Conservation (phyloP, 2,329 filamentous ascomycete genomes). For the Fusarium equiseti region DNA sequence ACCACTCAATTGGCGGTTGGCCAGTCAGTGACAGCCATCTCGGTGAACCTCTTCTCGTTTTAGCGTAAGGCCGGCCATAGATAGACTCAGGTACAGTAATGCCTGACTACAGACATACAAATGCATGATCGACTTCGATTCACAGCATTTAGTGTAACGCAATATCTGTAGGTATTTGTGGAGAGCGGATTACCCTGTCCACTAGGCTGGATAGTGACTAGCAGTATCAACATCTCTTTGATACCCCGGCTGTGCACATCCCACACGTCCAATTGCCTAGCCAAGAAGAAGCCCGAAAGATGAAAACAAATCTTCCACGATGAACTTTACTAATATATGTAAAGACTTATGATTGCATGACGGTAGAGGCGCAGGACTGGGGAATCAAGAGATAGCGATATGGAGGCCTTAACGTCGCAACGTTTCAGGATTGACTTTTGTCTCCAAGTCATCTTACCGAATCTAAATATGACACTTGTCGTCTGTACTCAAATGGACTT, state of each 20-base stretch:
- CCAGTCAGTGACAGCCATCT: slow-evolving; percentile 32
- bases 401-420: neutral
- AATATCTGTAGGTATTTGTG: neutral
- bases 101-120: neutral
- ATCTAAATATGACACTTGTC: too few species aligned
- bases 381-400: neutral
- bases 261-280: neutral
- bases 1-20: slow-evolving; percentile 32
- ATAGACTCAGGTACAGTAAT: neutral
- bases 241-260: neutral
- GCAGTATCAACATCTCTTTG: neutral
- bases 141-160: neutral
- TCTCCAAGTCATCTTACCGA: neutral
- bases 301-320: neutral
- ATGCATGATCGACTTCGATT: neutral
- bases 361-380: neutral
- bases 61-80: slow-evolving; percentile 7
- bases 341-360: neutral
- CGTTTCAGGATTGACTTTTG: neutral
- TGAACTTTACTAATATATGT: neutral
- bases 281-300: neutral
- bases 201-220: too few species aligned
- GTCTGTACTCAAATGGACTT: neutral
- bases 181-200: neutral
- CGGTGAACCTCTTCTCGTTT: slow-evolving; percentile 46